These are phyloP conservation scores for Myxozyma udenii DNA, from an alignment of 805 yeast species.

Conservation along the genomic window DNA sequence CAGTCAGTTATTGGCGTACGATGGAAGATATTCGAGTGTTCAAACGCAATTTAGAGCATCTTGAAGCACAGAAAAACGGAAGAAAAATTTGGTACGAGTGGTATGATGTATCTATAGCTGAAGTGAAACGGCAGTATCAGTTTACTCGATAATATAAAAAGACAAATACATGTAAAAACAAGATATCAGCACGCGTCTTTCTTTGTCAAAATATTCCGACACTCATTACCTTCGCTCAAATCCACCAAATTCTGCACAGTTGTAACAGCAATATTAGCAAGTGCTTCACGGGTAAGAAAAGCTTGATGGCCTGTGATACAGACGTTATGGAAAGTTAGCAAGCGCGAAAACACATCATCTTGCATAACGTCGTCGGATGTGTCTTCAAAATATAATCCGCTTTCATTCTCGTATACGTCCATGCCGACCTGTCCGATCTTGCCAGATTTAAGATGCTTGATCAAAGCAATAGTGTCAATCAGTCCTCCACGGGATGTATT, in stretches of 20 bases:
- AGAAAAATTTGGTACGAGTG: neutral
- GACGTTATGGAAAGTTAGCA: slow-evolving; percentile 36
- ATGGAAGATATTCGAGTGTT: slow-evolving; percentile 1
- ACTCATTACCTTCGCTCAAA: slow-evolving; percentile 14
- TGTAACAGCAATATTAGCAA: slow-evolving; percentile 30
- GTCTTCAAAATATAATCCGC: slow-evolving; percentile 32
- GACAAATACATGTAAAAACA: neutral
- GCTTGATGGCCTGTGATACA: slow-evolving; percentile 37
- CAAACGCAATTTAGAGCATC: neutral
- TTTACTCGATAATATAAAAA: neutral
- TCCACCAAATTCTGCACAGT: slow-evolving; percentile 28
- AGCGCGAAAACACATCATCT: slow-evolving; percentile 32
- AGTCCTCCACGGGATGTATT: slow-evolving; percentile 54
- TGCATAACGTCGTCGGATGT: slow-evolving; percentile 31
- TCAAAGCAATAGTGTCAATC: slow-evolving; percentile 45
- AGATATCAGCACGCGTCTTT: slow-evolving; percentile 1
- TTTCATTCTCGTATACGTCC: slow-evolving; percentile 51
- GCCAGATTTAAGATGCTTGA: slow-evolving; percentile 41
- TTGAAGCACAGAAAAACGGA: slow-evolving; percentile 5
- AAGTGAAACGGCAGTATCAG: slow-evolving; percentile 4
- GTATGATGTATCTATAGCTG: slow-evolving; percentile 1
- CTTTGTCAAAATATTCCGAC: slow-evolving; percentile 8
- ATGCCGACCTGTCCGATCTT: slow-evolving; percentile 49
- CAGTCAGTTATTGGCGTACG: slow-evolving; percentile 13
- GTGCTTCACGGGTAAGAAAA: slow-evolving; percentile 33